phyloP scores from a whole-genome alignment of 805 yeast genomes.

The Brettanomyces sp. region DNA sequence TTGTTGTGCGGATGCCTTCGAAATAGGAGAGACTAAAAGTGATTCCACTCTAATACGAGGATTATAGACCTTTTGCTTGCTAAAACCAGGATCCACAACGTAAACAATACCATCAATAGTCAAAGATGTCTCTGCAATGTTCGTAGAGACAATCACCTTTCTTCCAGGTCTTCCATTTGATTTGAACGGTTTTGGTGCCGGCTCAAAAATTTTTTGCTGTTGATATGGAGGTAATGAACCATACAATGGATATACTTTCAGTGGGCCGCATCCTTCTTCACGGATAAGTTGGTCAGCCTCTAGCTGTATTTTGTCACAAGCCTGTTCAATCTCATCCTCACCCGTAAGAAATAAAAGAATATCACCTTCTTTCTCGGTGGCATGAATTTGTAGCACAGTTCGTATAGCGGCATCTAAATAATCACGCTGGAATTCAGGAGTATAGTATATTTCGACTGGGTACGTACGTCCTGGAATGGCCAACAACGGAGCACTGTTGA shows the following conservation, averaged over 20 bases:
- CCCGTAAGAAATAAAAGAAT: constrained; percentile 82
- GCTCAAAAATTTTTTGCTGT: constrained; percentile 88
- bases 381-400: constrained; percentile 93
- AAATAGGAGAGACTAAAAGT: constrained; percentile 76
- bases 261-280: constrained; percentile 85
- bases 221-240: constrained; percentile 95
- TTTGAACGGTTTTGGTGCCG: constrained; percentile 69
- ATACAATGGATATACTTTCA: constrained; percentile 84
- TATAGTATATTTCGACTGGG: constrained; percentile 94
- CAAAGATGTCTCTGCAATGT: constrained; percentile 94
- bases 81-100: constrained; percentile 93
- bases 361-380: constrained; percentile 92
- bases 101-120: constrained; percentile 94
- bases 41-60: constrained; percentile 86
- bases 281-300: constrained; percentile 85
- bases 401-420: constrained; percentile 91
- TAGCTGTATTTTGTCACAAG: constrained; percentile 76
- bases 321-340: constrained; percentile 97
- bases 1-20: constrained; percentile 93
- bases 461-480: constrained; percentile 98
- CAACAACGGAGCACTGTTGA: constrained; percentile 83
- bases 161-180: constrained; percentile 88
- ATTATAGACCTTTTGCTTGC: constrained; percentile 83
- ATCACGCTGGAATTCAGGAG: constrained; percentile 94
- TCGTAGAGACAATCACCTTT: constrained; percentile 84